These are phyloP conservation scores for Lolium perenne DNA, from an alignment of 176 grass and related monocot genomes.

Conservation along the genomic window DNA sequence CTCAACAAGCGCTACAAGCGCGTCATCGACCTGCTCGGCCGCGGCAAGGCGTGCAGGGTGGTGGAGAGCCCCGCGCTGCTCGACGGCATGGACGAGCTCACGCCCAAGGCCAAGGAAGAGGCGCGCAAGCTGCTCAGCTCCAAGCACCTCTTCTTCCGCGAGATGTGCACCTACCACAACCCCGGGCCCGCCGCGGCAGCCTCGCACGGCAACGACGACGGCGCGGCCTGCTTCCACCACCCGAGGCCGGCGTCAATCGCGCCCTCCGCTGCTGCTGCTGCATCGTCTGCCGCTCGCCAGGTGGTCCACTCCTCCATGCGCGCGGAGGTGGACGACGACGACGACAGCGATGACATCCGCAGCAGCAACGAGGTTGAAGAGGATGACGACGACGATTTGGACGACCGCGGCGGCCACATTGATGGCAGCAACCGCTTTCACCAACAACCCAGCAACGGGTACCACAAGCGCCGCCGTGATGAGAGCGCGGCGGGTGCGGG, in stretches of 20 bases:
- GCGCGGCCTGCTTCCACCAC: constrained; percentile 57
- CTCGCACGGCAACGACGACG: background rate
- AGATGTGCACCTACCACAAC: constrained; percentile 99
- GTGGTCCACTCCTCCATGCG: constrained; percentile 36
- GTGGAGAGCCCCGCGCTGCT: constrained; percentile 82
- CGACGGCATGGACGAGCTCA: constrained; percentile 70
- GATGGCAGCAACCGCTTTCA: background rate
- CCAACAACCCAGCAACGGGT: constrained; percentile 36
- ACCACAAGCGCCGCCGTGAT: constrained; percentile 35
- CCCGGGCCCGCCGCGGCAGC: constrained; percentile 6
- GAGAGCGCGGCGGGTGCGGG: constrained; percentile 42
- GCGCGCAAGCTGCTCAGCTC: constrained; percentile 91
- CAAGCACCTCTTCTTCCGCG: constrained; percentile 96
- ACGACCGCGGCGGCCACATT: constrained; percentile 11
- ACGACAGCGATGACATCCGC: constrained; percentile 50
- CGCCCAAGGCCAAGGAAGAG: constrained; percentile 80
- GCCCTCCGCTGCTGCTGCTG: constrained; percentile 22
- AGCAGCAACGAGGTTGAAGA: constrained; percentile 33
- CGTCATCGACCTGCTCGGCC: constrained; percentile 83
- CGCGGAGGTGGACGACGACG: constrained; percentile 41
- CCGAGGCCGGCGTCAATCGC: background rate
- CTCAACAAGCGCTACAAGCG: constrained; percentile 98
- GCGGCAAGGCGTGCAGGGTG: constrained; percentile 78
- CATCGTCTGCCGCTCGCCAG: constrained; percentile 38
- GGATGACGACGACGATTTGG: constrained; percentile 32